phyloP scores from a whole-genome alignment of 2,329 filamentous ascomycete genomes.

The Cyphellophora attinorum region DNA sequence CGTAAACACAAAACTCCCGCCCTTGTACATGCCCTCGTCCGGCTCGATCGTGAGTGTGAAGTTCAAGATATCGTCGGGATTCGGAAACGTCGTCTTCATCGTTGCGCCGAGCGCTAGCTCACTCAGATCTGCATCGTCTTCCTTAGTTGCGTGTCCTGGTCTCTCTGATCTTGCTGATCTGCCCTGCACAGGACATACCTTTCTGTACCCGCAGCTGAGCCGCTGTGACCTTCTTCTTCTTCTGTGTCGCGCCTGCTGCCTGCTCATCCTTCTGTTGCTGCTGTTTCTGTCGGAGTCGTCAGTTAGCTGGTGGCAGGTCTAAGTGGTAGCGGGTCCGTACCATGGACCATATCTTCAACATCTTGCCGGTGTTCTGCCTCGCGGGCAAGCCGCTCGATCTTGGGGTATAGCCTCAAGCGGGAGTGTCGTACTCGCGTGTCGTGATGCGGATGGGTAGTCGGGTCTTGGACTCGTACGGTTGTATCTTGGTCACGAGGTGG shows the following conservation, averaged over 20 bases:
- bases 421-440: too few relatives aligned
- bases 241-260: slow-evolving; percentile 71
- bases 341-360: slow-evolving; percentile 99
- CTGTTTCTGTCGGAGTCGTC: slow-evolving; percentile 37
- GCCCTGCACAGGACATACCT: slow-evolving; percentile 47
- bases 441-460: too few relatives aligned
- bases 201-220: slow-evolving; percentile 93
- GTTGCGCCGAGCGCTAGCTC: slow-evolving; percentile 42
- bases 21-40: slow-evolving; percentile 67
- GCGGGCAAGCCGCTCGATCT: too few relatives aligned
- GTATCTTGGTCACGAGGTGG: too few relatives aligned
- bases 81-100: slow-evolving; percentile 49
- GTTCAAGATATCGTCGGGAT: slow-evolving; percentile 50
- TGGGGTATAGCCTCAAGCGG: too few relatives aligned
- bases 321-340: too few relatives aligned
- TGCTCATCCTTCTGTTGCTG: slow-evolving; percentile 96
- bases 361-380: too few relatives aligned
- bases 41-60: slow-evolving; percentile 40
- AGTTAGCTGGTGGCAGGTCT: too few relatives aligned
- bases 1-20: slow-evolving; percentile 76
- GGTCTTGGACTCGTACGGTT: too few relatives aligned
- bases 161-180: not conserved
- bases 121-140: slow-evolving; percentile 30
- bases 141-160: not conserved
- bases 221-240: slow-evolving; percentile 98